phyloP scores from a whole-genome alignment of 129 eudicot genomes.

The Mikania micrantha region DNA sequence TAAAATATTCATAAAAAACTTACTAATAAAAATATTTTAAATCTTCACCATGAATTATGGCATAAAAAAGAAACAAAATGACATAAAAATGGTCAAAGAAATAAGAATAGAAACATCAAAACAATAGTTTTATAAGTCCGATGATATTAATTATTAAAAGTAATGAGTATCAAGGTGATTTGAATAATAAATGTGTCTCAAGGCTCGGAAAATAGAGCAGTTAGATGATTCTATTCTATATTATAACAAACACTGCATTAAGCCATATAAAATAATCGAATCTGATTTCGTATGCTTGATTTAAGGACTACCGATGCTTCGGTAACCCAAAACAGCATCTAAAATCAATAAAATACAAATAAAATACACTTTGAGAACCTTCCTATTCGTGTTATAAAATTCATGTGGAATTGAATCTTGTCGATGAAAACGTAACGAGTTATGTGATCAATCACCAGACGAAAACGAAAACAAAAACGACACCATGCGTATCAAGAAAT shows the following conservation, averaged over 20 bases:
- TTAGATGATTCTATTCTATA: conserved; percentile 75
- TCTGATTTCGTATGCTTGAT: conserved; percentile 34
- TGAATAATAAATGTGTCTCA: conserved; percentile 77
- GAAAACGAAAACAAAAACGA: too few relatives aligned
- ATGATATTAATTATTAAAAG: conserved; percentile 33
- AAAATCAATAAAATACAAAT: conserved; percentile 31
- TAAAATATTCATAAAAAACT: conserved; percentile 30
- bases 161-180: conserved; percentile 33
- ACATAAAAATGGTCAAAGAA: conserved; percentile 26
- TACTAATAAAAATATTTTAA: conserved; percentile 11
- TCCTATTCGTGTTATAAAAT: conserved; percentile 27
- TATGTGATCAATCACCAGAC: conserved; percentile 42
- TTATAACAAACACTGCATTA: conserved; percentile 10
- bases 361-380: conserved; percentile 41
- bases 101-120: conserved; percentile 98
- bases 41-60: conserved; percentile 14
- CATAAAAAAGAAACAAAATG: conserved; percentile 21
- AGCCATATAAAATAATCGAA: conserved; percentile 22
- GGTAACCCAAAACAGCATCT: conserved; percentile 66
- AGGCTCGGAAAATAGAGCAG: conserved; percentile 59
- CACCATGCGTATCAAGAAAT: neutral
- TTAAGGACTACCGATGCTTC: conserved; percentile 32
- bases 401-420: conserved; percentile 28
- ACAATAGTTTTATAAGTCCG: conserved; percentile 52
- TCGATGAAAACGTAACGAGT: conserved; percentile 27